Conservation (phyloP, 2,329 filamentous ascomycete genomes). For the Thelonectria discophora region DNA sequence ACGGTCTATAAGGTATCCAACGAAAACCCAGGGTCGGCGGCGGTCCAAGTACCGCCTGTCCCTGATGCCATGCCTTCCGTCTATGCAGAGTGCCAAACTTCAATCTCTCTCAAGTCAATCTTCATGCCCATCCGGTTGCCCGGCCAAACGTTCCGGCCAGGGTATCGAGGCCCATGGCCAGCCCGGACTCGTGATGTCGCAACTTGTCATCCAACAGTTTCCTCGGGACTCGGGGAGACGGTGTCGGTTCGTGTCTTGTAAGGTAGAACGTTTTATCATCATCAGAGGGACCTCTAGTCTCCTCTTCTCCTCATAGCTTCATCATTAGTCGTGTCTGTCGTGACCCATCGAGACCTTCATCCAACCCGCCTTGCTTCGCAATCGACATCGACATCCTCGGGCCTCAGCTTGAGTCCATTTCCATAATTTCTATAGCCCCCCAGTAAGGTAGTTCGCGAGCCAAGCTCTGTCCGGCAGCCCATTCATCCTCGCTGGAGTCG, state of each 20-base stretch:
- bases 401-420: constrained; percentile 52
- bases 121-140: constrained; percentile 26
- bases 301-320: constrained; percentile 38
- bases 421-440: constrained; percentile 60
- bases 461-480: constrained; percentile 51
- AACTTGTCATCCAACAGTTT: constrained; percentile 21
- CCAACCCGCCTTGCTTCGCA: constrained; percentile 20
- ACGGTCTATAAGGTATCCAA: constrained; percentile 46
- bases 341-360: constrained; percentile 26
- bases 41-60: constrained; percentile 27
- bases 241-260: constrained; percentile 34
- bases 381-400: constrained; percentile 27
- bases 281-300: constrained; percentile 38
- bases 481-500: constrained; percentile 57
- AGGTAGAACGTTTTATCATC: constrained; percentile 40
- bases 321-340: constrained; percentile 39
- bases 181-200: constrained; percentile 22
- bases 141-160: constrained; percentile 2
- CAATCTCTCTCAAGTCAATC: constrained; percentile 37
- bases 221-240: constrained; percentile 30
- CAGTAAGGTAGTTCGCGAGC: constrained; percentile 61
- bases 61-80: constrained; percentile 34
- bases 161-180: constrained; percentile 4
- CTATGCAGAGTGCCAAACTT: constrained; percentile 39
- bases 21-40: constrained; percentile 33